A percentile compares a stretch with the other conserved stretches of the same genome.
Conservation (phyloP, 148 eudicot species). For the Rhododendron kiyosumense region DNA sequence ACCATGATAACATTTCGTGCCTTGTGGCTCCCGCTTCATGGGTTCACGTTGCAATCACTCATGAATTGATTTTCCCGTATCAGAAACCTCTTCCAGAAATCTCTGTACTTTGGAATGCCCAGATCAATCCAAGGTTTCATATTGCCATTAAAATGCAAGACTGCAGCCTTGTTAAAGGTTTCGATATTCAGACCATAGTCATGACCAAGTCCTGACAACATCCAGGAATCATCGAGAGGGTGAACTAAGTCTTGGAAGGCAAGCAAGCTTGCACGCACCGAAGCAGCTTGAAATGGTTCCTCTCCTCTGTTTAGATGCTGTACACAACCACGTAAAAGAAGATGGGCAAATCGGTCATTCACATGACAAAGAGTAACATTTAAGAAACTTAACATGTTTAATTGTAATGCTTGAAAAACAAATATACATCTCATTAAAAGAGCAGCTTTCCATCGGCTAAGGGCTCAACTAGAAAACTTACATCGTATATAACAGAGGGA, state of each 20-base stretch:
- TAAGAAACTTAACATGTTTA: not conserved
- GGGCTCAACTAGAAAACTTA: not conserved
- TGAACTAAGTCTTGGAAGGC: conserved; percentile 61
- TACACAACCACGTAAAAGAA: not conserved
- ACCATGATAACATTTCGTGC: not conserved
- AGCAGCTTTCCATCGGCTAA: not conserved
- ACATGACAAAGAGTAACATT: not conserved
- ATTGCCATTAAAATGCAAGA: conserved; percentile 83
- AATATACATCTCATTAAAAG: not conserved
- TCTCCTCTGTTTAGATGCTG: conserved; percentile 38
- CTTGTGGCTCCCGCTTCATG: conserved; percentile 23
- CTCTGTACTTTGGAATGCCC: conserved; percentile 67
- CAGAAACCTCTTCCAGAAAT: conserved; percentile 60
- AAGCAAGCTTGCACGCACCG: conserved; percentile 65
- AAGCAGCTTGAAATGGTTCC: conserved; percentile 33
- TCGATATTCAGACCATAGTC: conserved; percentile 55
- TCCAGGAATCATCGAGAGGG: conserved; percentile 67
- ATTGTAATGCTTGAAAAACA: not conserved
- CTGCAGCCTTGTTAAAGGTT: conserved; percentile 52
- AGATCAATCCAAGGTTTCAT: conserved; percentile 99
- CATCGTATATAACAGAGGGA: not conserved
- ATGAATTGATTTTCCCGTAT: conserved; percentile 52
- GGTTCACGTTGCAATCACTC: conserved; percentile 83
- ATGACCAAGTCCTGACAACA: conserved; percentile 82
- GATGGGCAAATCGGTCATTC: not conserved